A percentile compares a stretch with the other conserved stretches of the same genome.
phyloP scores from a whole-genome alignment of 2,329 filamentous ascomycete species.

The Paecilomyces sp. region DNA sequence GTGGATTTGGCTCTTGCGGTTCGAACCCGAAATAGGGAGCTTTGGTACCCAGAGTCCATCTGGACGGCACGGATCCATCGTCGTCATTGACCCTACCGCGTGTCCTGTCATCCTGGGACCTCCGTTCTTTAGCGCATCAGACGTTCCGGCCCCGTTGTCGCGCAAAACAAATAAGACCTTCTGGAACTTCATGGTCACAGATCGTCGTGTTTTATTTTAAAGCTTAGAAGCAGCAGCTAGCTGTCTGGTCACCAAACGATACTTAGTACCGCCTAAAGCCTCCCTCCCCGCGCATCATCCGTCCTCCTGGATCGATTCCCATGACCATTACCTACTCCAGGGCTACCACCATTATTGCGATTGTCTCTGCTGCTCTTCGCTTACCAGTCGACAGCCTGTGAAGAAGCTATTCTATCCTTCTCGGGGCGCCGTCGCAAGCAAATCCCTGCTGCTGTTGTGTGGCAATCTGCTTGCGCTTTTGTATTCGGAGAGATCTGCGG shows the following conservation, averaged over 20 bases:
- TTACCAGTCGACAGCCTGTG: background rate
- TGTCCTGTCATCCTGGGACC: background rate
- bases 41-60: background rate
- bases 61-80: background rate
- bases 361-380: background rate
- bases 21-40: background rate
- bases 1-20: background rate
- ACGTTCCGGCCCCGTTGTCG: background rate
- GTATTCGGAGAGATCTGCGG: background rate
- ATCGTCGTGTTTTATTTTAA: background rate
- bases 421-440: background rate
- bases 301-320: background rate
- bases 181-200: background rate
- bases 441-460: background rate
- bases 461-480: background rate
- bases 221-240: background rate
- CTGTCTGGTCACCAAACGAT: background rate
- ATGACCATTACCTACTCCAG: background rate
- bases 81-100: conserved; percentile 1
- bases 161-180: background rate
- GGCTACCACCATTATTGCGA: background rate
- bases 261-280: background rate
- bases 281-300: background rate
- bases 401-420: background rate
- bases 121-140: background rate